These are phyloP conservation scores for Sanghuangporus baumii DNA, from an alignment of 1,284 basidiomycete species.

Conservation along the genomic window DNA sequence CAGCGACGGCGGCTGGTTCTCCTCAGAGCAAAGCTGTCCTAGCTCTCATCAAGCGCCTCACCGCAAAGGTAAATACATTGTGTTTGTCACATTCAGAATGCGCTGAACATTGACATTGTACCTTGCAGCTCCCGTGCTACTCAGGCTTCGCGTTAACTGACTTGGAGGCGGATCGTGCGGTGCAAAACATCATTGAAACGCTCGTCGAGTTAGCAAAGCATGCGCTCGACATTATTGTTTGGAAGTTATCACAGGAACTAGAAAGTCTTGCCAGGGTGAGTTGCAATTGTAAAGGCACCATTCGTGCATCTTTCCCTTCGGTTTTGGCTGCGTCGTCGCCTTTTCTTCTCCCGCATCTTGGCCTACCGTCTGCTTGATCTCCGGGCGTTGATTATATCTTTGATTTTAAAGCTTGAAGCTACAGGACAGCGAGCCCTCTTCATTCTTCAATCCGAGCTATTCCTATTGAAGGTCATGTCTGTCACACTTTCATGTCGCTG, in stretches of 20 bases:
- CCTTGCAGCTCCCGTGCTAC: conserved; percentile 74
- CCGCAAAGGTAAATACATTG: conserved; percentile 49
- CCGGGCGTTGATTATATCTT: neutral
- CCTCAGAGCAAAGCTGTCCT: conserved; percentile 71
- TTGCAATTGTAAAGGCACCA: conserved; percentile 15
- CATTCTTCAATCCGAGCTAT: conserved; percentile 85
- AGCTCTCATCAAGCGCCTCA: conserved; percentile 65
- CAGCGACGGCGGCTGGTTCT: conserved; percentile 29
- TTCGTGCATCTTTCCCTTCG: neutral
- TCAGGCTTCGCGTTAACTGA: conserved; percentile 70
- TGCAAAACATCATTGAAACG: conserved; percentile 70
- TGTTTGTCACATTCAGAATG: neutral
- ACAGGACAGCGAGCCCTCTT: conserved; percentile 58
- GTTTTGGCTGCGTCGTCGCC: neutral
- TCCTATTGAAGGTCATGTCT: conserved; percentile 81
- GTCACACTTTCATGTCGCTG: conserved; percentile 77
- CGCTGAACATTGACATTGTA: neutral
- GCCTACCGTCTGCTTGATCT: neutral
- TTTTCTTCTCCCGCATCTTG: neutral
- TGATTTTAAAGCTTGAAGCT: conserved; percentile 32
- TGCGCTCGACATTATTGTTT: conserved; percentile 72
- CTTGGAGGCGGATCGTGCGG: conserved; percentile 69
- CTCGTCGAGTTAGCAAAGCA: conserved; percentile 75
- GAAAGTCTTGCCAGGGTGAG: conserved; percentile 75
- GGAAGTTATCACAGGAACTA: conserved; percentile 69